Conservation (phyloP, 345 rosid genomes). For the Iberis pinnata region DNA sequence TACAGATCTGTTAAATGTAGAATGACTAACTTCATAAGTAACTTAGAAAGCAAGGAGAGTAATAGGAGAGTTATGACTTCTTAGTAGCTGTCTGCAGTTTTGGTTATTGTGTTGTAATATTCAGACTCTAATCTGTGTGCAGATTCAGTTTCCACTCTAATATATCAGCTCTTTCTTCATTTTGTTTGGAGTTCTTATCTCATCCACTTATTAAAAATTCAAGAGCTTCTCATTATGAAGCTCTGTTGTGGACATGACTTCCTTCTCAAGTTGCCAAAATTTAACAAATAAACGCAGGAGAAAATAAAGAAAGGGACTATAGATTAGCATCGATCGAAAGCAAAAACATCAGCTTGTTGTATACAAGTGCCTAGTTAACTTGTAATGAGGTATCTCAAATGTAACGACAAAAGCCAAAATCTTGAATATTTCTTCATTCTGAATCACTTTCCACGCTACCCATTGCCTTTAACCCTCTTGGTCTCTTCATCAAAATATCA, state of each 20-base stretch:
- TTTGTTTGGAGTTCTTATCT: neutral
- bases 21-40: conserved; percentile 19
- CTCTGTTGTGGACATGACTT: neutral
- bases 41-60: conserved; percentile 15
- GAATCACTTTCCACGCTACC: conserved; percentile 60
- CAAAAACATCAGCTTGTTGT: conserved; percentile 21
- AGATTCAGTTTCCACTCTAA: conserved; percentile 9
- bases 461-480: conserved; percentile 63
- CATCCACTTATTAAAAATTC: neutral
- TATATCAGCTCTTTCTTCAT: neutral
- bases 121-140: conserved; percentile 23
- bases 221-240: neutral
- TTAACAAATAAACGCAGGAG: neutral
- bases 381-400: conserved; percentile 20
- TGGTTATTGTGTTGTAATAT: conserved; percentile 24
- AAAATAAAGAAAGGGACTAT: neutral
- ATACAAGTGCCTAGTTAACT: conserved; percentile 20
- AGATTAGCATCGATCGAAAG: conserved; percentile 19
- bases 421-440: conserved; percentile 24
- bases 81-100: conserved; percentile 27
- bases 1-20: conserved; percentile 38
- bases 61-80: conserved; percentile 19
- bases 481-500: conserved; percentile 33
- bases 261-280: neutral
- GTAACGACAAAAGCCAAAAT: conserved; percentile 18